Evolutionary conservation across 1,284 basidiomycete species (phyloP), one percentile per base, ranked within the genome.

Genomic region (Puccinia hordei): DNA sequence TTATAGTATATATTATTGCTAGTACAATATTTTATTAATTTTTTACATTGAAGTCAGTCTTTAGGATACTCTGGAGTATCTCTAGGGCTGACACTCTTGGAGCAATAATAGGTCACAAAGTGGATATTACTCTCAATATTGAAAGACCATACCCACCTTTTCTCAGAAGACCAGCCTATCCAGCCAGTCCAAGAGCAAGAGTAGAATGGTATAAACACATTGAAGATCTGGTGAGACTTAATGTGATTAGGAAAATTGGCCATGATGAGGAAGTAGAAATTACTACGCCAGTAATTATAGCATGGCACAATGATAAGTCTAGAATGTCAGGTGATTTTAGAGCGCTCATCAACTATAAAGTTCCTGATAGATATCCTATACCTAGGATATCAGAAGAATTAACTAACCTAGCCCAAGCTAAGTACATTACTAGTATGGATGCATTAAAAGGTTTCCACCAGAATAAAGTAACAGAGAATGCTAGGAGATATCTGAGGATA

Each of bases 31-130:
- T n/a, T n/a, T n/a, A n/a, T n/a, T n/a, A n/a, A n/a, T n/a, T n/a
- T n/a, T n/a, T n/a, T n/a, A n/a, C n/a, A n/a, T n/a, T n/a, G n/a
- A n/a, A n/a, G n/a, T n/a, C n/a, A n/a, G n/a, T n/a, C n/a, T n/a
- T n/a, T n/a, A n/a, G n/a, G n/a, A n/a, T n/a, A n/a, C n/a, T n/a
- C n/a, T n/a, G n/a, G n/a, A n/a, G n/a, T n/a, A n/a, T n/a, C n/a
- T n/a, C n/a, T n/a, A n/a, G n/a, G n/a, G n/a, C n/a, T n/a, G n/a
- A n/a, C n/a, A n/a, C n/a, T n/a, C n/a, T n/a, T n/a, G n/a, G n/a
- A n/a, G n/a, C n/a, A n/a, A n/a, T 65, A 19, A 65, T 65, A 38
- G 61, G 61, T 22, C 63, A 65, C 41, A 35, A 65, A 41, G 35
- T 65, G 13, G 63, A 65, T 38, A 65, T 65, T 38, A 65, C 9